phyloP scores from a whole-genome alignment of 2,329 filamentous ascomycete genomes.

The Apiospora pterosperma region DNA sequence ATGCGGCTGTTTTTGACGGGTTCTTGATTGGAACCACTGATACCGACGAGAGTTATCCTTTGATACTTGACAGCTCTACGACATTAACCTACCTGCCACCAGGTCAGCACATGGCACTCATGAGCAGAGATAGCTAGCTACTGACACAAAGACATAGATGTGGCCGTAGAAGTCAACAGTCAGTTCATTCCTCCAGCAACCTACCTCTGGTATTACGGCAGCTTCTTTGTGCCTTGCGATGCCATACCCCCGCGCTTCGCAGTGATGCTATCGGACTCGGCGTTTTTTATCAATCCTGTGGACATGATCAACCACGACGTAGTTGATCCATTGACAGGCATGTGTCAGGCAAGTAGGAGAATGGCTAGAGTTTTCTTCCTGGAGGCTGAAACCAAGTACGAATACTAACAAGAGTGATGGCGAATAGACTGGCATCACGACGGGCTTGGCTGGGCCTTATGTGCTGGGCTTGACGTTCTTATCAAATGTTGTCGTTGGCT shows the following conservation, averaged over 20 bases:
- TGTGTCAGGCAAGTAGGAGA: constrained; percentile 43
- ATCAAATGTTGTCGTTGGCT: not conserved
- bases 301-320: constrained; percentile 45
- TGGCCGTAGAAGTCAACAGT: constrained; percentile 44
- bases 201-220: constrained; percentile 30
- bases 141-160: constrained; percentile 23
- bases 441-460: not conserved
- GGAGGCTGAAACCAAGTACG: not conserved
- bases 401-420: not conserved
- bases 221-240: constrained; percentile 47
- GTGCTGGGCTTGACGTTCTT: constrained; percentile 1
- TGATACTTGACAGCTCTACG: constrained; percentile 51
- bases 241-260: constrained; percentile 43
- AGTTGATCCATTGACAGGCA: constrained; percentile 40
- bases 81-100: constrained; percentile 48
- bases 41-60: constrained; percentile 41
- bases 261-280: constrained; percentile 38
- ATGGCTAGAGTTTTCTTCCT: not conserved
- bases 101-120: constrained; percentile 30
- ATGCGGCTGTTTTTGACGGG: constrained; percentile 49
- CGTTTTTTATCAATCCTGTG: constrained; percentile 45
- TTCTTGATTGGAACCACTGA: constrained; percentile 40
- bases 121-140: not conserved
- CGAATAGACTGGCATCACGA: not conserved
- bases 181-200: constrained; percentile 44